These are phyloP conservation scores for Acidiella bohemica DNA, from an alignment of 495 filamentous ascomycete genomes.

Conservation along the genomic window DNA sequence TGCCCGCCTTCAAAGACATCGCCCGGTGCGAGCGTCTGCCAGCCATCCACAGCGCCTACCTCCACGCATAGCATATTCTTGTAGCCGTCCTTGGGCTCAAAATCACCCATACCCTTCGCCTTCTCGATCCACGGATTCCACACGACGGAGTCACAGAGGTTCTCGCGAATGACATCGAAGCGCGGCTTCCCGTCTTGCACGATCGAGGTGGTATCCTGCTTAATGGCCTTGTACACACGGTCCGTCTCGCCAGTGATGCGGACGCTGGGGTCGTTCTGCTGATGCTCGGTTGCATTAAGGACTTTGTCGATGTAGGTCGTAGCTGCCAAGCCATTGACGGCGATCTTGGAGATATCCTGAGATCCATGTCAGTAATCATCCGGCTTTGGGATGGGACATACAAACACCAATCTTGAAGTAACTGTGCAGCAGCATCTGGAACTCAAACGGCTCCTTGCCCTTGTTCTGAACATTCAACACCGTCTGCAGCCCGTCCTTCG, in stretches of 20 bases:
- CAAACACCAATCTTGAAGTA: conserved; percentile 71
- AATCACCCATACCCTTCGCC: conserved; percentile 68
- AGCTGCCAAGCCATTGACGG: conserved; percentile 57
- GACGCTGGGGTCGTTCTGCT: conserved; percentile 40
- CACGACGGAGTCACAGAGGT: conserved; percentile 72
- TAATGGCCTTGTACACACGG: conserved; percentile 49
- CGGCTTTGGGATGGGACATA: conserved; percentile 5
- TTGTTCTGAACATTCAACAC: conserved; percentile 79
- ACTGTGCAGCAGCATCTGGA: conserved; percentile 82
- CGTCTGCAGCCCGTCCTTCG: conserved; percentile 59
- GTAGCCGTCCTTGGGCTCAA: conserved; percentile 76
- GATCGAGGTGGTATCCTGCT: conserved; percentile 42
- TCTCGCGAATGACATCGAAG: conserved; percentile 65
- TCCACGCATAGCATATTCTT: conserved; percentile 90
- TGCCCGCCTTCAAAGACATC: conserved; percentile 86
- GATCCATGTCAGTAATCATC: background rate
- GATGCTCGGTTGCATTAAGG: conserved; percentile 42
- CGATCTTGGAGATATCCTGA: conserved; percentile 47
- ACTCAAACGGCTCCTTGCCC: conserved; percentile 67
- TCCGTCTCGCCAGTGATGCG: conserved; percentile 64
- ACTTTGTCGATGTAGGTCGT: conserved; percentile 74
- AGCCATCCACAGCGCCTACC: conserved; percentile 66
- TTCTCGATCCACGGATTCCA: conserved; percentile 97
- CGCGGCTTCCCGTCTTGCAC: conserved; percentile 44
- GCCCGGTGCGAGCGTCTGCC: conserved; percentile 71